Evolutionary conservation across 2,329 filamentous ascomycete genomes (phyloP).

Genomic region (Alternaria triticimaculans): DNA sequence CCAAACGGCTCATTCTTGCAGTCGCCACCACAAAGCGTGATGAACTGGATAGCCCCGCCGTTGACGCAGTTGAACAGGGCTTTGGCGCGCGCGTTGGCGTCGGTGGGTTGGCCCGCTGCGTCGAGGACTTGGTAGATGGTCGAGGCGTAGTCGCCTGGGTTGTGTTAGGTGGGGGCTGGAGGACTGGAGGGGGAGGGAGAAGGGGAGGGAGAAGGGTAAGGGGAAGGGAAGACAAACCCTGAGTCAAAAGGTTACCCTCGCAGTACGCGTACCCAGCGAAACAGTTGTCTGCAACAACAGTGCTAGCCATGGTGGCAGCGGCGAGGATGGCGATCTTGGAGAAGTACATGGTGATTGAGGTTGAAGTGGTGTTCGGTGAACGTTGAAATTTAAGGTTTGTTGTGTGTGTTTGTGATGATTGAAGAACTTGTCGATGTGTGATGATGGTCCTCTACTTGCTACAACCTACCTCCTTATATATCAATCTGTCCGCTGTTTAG

Average conservation of each 20-base stretch:
- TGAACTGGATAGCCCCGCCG: not conserved
- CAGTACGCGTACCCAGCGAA: not conserved
- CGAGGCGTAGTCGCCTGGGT: not conserved
- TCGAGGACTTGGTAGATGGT: not conserved
- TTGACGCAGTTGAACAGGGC: slow-evolving; percentile 1
- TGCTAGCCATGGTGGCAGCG: not conserved
- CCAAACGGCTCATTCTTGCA: slow-evolving; percentile 1
- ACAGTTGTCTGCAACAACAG: not conserved
- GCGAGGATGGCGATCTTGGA: not conserved
- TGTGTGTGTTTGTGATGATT: not conserved
- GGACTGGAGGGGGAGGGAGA: not conserved
- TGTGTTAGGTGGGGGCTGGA: not conserved
- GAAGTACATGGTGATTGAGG: not conserved
- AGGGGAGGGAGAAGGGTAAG: rapidly evolving
- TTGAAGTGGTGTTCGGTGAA: not conserved
- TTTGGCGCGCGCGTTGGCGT: not conserved
- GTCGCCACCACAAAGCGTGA: not conserved
- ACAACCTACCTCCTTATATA: not conserved
- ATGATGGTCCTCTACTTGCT: not conserved
- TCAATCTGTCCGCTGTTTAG: not conserved
- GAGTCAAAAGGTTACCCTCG: not conserved
- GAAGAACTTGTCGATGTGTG: not conserved
- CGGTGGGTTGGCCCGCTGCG: not conserved
- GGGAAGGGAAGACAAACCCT: not conserved
- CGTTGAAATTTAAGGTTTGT: not conserved